Evolutionary conservation across 1,284 basidiomycete species (phyloP), one percentile per base, ranked within the genome.

Genomic region (Malassezia caprae): DNA sequence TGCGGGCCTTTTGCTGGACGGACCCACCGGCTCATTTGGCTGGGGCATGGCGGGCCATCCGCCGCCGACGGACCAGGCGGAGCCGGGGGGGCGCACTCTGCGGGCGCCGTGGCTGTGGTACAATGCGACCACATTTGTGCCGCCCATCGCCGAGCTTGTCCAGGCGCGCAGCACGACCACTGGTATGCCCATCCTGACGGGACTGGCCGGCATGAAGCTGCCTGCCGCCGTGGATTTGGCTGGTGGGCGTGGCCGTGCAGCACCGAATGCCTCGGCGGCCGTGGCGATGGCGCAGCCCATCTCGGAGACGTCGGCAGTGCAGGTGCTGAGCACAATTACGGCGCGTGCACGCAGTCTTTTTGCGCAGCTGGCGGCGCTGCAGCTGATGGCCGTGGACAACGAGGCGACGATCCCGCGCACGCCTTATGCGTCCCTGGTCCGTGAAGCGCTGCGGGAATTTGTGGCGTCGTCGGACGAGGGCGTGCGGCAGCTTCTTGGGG

Each of bases 81-180:
- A 15, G 8, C 19, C 37, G 17, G 19, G n/a, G 17, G 13, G 28
- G 4, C 49, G 55, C 26, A 31, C 46, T 11, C 19, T 57, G 8
- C 49, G 44, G 15, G 49, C 55, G 8, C 34, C 55, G 15, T 57
- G 55, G 55, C 46, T 57, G 21, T 57, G 55, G 55, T 49, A 57
- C 50, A 26, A 51, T 41, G 45, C 37, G 15, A 52, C 49, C 3
- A 57, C 55, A n/a, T 57, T 42, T 48, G 21, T 57, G 8, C 55
- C 55, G 8, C 55, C 55, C 4, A 24, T 57, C 8, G 27, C 44
- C 8, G 55, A 57, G 55, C 24, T 57, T 28, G 37, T 57, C 26
- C 55, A 57, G n/a, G 37, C 55, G 31, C 49, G 55, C 8, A 50
- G 55, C 35, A 46, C 47, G n/a, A 21, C 46, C 11, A 8, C 32